Evolutionary conservation across 2,329 filamentous ascomycete genomes (phyloP), one percentile per base, ranked within the genome.

Genomic region (Fusarium tupiense): DNA sequence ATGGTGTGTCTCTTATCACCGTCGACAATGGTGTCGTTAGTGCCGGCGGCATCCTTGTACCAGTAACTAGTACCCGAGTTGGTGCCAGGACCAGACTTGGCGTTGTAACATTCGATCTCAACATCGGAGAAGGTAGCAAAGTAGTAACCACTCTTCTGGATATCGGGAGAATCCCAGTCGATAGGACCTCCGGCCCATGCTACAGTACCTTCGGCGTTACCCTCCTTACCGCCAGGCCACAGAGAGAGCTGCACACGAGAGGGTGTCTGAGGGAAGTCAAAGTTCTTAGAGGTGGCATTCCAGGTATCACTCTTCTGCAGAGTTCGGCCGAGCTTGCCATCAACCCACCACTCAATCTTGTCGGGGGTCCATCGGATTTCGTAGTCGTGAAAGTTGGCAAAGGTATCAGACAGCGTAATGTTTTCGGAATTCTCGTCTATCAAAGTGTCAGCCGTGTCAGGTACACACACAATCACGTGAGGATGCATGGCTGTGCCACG

Each of bases 341-440:
- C 95, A 56, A 99, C 89, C 67, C 90, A 89, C 96, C 96, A 99
- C 66, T 91, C 92, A 75, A 98, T 92, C 73, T 88, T 84, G 74
- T 98, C 96, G 19, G 94, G 94, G 6, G 91, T 93, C 96, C 96
- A 99, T 82, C 94, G 91, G 80, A 99, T 93, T 81, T 96, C 94
- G 85, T 98, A 99, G 44, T 92, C 92, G 86, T 99, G 96, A 82
- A 88, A 94, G 77, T 95, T 91, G 63, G 88, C 82, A 81, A 93
- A 95, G 8, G 94, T 95, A 83, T 97, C 88, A 37, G 88, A 87
- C 35, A 90, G 77, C 5, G 89, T 88, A 54, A 95, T 90, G 82
- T 98, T 96, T 62, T 83, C 86, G 16, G 90, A 91, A 81, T 98
- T 94, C 74, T 89, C 86, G 81, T 97, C 94, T 96, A 75, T 20